These are phyloP conservation scores for Scedosporium dehoogii DNA, from an alignment of 2,329 filamentous ascomycete species.

Conservation along the genomic window DNA sequence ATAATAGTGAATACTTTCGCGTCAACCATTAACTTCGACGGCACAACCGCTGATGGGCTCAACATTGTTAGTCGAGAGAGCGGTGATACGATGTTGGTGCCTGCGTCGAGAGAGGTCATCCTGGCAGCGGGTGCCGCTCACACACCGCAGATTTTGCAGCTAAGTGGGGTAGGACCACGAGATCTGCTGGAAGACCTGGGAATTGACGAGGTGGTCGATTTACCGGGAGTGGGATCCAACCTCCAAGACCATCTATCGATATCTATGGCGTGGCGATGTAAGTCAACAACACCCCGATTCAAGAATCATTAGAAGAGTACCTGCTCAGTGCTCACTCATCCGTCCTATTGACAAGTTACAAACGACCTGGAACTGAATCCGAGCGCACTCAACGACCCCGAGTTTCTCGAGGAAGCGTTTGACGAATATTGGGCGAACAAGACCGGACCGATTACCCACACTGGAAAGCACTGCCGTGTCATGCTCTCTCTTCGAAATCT, in stretches of 20 bases:
- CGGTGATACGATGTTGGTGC: slow-evolving; percentile 6
- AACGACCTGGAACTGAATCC: slow-evolving; percentile 7
- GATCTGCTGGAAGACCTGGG: slow-evolving; percentile 28
- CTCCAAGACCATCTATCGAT: slow-evolving; percentile 37
- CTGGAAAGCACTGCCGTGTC: slow-evolving; percentile 13
- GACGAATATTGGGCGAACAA: slow-evolving; percentile 13
- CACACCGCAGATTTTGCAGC: slow-evolving; percentile 39
- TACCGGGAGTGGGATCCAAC: slow-evolving; percentile 49
- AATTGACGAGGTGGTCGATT: slow-evolving; percentile 34
- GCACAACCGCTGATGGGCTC: slow-evolving; percentile 21
- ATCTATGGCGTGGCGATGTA: slow-evolving; percentile 14
- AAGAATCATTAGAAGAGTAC: too few species aligned
- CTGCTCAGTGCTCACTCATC: too few species aligned
- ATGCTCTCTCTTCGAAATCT: slow-evolving; percentile 13
- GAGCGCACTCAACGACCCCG: slow-evolving; percentile 13
- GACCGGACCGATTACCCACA: slow-evolving; percentile 16
- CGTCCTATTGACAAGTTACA: not conserved
- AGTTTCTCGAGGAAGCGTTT: slow-evolving; percentile 14
- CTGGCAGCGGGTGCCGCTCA: slow-evolving; percentile 38
- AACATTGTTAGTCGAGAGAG: slow-evolving; percentile 11
- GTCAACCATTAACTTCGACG: slow-evolving; percentile 20
- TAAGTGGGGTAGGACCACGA: slow-evolving; percentile 37
- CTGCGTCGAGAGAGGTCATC: slow-evolving; percentile 34
- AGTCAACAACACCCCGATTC: not conserved
- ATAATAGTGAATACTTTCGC: slow-evolving; percentile 24